phyloP scores from a whole-genome alignment of 225 moss, liverwort and hornwort species.

The Straminergon stramineum region DNA sequence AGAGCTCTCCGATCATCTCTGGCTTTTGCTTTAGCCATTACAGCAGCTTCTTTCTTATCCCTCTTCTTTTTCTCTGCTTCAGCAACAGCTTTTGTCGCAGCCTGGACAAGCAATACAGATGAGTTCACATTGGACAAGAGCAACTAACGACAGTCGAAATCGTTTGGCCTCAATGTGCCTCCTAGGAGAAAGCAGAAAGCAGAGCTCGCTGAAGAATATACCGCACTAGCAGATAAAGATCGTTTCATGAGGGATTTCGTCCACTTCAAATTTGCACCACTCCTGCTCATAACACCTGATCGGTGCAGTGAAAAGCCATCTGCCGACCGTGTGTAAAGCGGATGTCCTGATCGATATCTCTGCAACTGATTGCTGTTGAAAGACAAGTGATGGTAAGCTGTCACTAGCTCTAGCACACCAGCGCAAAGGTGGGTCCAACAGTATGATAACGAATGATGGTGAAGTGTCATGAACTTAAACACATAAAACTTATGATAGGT shows the following conservation, averaged over 20 bases:
- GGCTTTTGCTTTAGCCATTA: slow-evolving; percentile 39
- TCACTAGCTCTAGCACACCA: slow-evolving; percentile 2
- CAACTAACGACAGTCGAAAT: not conserved
- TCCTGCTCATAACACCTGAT: slow-evolving; percentile 73
- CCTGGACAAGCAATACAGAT: slow-evolving; percentile 28
- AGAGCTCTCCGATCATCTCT: slow-evolving; percentile 36
- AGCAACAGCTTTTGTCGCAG: slow-evolving; percentile 78
- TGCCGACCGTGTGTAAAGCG: slow-evolving; percentile 81
- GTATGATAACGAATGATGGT: not conserved
- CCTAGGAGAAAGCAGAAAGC: not conserved
- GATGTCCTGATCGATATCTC: slow-evolving; percentile 70
- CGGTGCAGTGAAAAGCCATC: slow-evolving; percentile 89
- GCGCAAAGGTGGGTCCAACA: not conserved
- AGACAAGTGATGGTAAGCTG: slow-evolving; percentile 7
- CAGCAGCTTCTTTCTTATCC: slow-evolving; percentile 58
- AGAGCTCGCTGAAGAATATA: slow-evolving; percentile 4
- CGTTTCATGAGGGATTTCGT: slow-evolving; percentile 77
- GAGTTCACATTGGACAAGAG: not conserved
- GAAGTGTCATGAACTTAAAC: not conserved
- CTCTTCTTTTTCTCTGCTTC: slow-evolving; percentile 75
- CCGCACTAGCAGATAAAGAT: slow-evolving; percentile 79
- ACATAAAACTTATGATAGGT: not conserved
- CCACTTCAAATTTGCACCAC: slow-evolving; percentile 91
- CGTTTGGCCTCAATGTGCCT: not conserved
- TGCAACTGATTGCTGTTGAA: slow-evolving; percentile 74